Conservation (phyloP, 1,139 yeast species). For the Candida buenavistaensis region DNA sequence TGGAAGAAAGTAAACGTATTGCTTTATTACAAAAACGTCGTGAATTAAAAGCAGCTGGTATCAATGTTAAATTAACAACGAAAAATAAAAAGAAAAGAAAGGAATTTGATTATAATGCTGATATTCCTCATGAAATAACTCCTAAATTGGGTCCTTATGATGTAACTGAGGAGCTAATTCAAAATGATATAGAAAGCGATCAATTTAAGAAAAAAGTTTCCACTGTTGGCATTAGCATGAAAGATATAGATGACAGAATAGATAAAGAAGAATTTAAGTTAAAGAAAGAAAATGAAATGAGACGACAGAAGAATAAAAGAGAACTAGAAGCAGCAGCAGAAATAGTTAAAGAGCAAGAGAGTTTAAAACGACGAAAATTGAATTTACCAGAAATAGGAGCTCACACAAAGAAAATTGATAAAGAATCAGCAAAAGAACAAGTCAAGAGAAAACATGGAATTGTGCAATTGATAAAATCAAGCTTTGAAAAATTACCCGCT, state of each 20-base stretch:
- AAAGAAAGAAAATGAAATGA: conserved; percentile 22
- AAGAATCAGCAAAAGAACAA: conserved; percentile 13
- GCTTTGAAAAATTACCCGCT: conserved; percentile 26
- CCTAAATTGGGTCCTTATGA: conserved; percentile 75
- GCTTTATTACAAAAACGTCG: conserved; percentile 80
- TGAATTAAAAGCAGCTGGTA: conserved; percentile 85
- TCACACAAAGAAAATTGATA: conserved; percentile 9
- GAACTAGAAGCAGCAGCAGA: conserved; percentile 37
- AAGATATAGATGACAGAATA: conserved; percentile 37
- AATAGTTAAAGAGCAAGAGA: conserved; percentile 17
- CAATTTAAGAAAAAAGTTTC: conserved; percentile 50
- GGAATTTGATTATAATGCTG: conserved; percentile 80
- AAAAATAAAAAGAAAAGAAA: conserved; percentile 52
- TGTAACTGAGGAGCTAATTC: conserved; percentile 53
- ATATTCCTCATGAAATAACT: conserved; percentile 75
- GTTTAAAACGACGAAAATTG: conserved; percentile 14
- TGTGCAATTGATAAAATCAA: conserved; percentile 17
- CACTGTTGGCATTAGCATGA: conserved; percentile 47
- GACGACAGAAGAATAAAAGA: conserved; percentile 15
- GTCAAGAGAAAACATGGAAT: conserved; percentile 16
- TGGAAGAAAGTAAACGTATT: conserved; percentile 69
- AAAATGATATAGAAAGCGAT: conserved; percentile 36
- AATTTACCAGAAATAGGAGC: conserved; percentile 10
- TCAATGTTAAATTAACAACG: conserved; percentile 52
- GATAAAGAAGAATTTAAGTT: conserved; percentile 29